Evolutionary conservation across 1,284 basidiomycete species (phyloP).

Genomic region (Microbotryomycetes sp.): DNA sequence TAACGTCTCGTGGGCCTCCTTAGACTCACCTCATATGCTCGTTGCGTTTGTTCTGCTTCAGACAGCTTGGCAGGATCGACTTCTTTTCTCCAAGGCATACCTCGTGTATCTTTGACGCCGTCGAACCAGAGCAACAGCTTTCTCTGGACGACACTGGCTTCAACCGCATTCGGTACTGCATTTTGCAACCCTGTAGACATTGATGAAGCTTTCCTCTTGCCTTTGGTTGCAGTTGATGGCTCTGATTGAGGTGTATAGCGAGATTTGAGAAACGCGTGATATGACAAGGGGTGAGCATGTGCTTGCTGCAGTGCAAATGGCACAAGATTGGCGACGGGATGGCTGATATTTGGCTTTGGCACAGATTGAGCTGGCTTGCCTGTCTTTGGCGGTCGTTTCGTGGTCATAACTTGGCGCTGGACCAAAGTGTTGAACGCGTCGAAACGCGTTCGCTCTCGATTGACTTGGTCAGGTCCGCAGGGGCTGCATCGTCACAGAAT

Average conservation of each 20-base stretch:
- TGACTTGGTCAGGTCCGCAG: too few species aligned
- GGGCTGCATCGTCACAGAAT: too few species aligned
- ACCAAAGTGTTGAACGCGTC: too few species aligned
- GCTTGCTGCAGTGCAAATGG: background rate
- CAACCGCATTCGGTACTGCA: conserved; percentile 2
- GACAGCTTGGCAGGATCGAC: conserved; percentile 51
- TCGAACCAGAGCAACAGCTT: conserved; percentile 56
- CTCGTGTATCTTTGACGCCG: conserved; percentile 55
- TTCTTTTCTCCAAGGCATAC: conserved; percentile 80
- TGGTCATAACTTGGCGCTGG: background rate
- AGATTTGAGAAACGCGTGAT: conserved; percentile 25
- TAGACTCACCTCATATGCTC: conserved; percentile 64
- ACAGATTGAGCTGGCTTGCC: too few species aligned
- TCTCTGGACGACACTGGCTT: conserved; percentile 10
- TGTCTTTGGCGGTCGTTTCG: background rate
- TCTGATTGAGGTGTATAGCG: background rate
- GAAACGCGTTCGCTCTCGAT: too few species aligned
- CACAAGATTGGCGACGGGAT: background rate
- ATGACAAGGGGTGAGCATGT: conserved; percentile 16
- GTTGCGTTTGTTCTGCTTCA: conserved; percentile 55
- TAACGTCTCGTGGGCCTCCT: conserved; percentile 8
- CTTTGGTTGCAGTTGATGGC: conserved; percentile 6
- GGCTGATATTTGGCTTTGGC: background rate
- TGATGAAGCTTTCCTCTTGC: conserved; percentile 1
- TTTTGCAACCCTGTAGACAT: background rate